A percentile compares a stretch with the other conserved stretches of the same genome.
phyloP scores from a whole-genome alignment of 768 basidiomycete species.

The Leccinum aurantiacum region DNA sequence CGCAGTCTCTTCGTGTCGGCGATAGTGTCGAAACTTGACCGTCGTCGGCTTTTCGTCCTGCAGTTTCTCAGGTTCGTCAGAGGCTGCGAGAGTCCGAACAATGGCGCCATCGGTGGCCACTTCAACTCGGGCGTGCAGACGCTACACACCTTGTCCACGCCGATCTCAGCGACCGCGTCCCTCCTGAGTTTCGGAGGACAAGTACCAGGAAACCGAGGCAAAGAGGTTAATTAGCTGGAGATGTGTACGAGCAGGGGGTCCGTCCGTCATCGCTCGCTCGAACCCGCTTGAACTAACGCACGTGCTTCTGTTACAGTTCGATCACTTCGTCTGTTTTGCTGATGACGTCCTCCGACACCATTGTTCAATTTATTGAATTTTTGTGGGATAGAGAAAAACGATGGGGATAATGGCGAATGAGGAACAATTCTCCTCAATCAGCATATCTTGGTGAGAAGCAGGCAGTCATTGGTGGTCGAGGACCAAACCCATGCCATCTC shows the following conservation, averaged over 20 bases:
- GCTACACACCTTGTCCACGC: slow-evolving; percentile 36
- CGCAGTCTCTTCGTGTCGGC: not conserved
- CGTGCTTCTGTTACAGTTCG: slow-evolving; percentile 3
- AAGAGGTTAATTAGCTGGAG: too few relatives aligned
- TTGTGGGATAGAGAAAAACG: too few relatives aligned
- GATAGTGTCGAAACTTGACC: not conserved
- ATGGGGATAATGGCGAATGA: too few relatives aligned
- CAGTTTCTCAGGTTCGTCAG: slow-evolving; percentile 33
- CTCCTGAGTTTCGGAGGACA: slow-evolving; percentile 18
- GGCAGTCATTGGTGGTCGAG: too few relatives aligned
- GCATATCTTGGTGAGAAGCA: too few relatives aligned
- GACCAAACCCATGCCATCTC: too few relatives aligned
- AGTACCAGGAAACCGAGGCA: too few relatives aligned
- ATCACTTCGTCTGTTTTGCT: slow-evolving; percentile 28
- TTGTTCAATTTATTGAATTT: too few relatives aligned
- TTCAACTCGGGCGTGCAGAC: slow-evolving; percentile 26
- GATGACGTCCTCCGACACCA: slow-evolving; percentile 8
- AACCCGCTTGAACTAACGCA: not conserved
- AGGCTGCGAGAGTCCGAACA: slow-evolving; percentile 27
- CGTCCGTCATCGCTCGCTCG: not conserved
- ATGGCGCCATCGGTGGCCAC: slow-evolving; percentile 38
- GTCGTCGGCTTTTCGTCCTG: not conserved
- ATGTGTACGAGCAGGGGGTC: slow-evolving; percentile 26
- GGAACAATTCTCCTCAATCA: too few relatives aligned
- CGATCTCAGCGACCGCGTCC: slow-evolving; percentile 28